Evolutionary conservation across 495 filamentous ascomycete genomes (phyloP).

Genomic region (Pyrenopolyporus hunteri): DNA sequence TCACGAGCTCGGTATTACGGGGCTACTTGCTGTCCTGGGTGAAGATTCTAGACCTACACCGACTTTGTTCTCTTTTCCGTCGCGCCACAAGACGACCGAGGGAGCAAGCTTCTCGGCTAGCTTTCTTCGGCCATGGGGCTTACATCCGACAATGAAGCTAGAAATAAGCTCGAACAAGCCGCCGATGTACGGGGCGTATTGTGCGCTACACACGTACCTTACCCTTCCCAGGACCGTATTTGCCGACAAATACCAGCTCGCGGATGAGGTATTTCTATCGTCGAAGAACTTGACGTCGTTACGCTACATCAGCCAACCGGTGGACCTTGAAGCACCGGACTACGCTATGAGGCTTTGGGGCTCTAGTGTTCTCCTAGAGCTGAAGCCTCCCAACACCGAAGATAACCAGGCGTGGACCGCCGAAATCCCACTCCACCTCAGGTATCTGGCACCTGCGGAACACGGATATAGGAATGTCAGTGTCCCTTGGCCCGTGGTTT

Average conservation of each 20-base stretch:
- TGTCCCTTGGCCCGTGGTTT: slow-evolving; percentile 78
- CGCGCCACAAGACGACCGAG: slow-evolving; percentile 72
- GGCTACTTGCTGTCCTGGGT: slow-evolving; percentile 79
- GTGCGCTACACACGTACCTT: slow-evolving; percentile 81
- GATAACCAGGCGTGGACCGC: slow-evolving; percentile 64
- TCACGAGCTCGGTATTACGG: slow-evolving; percentile 77
- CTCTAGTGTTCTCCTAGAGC: slow-evolving; percentile 75
- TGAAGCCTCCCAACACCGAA: slow-evolving; percentile 59
- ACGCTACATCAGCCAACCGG: slow-evolving; percentile 73
- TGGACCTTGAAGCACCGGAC: slow-evolving; percentile 91
- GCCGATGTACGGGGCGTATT: slow-evolving; percentile 53
- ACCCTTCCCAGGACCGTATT: slow-evolving; percentile 87
- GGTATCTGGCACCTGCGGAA: slow-evolving; percentile 71
- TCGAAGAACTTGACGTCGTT: slow-evolving; percentile 77
- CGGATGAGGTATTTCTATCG: slow-evolving; percentile 70
- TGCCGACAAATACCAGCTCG: slow-evolving; percentile 84
- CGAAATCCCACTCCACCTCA: slow-evolving; percentile 84
- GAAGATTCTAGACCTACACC: slow-evolving; percentile 69
- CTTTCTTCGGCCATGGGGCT: slow-evolving; percentile 75
- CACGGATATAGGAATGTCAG: slow-evolving; percentile 57
- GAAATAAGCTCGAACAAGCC: slow-evolving; percentile 49
- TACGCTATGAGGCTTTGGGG: slow-evolving; percentile 84
- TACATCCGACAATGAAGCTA: slow-evolving; percentile 83
- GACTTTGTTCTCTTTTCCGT: slow-evolving; percentile 87
- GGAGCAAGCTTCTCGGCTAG: slow-evolving; percentile 52